Base-by-base conservation (phyloP, 2,329 filamentous ascomycete genomes). In the Sarocladium brachiariae region DNA sequence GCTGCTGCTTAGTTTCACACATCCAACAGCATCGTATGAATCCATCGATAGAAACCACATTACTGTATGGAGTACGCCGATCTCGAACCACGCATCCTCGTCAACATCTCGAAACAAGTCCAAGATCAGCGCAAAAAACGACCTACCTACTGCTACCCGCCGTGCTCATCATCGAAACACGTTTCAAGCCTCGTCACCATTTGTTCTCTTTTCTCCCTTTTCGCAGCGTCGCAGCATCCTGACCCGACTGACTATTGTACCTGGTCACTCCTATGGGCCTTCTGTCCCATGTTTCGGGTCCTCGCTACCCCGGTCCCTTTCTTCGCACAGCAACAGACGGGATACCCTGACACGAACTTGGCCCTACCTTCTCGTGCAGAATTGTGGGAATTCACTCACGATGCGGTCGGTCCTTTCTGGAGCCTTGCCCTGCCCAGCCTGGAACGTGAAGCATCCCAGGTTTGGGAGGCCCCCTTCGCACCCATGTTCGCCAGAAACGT, bases 21-120 rank as follows among this genome's bases (percentile, higher is more conserved):
- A n/a, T n/a, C n/a, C n/a, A n/a, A n/a, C n/a, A n/a, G n/a, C n/a
- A n/a, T n/a, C n/a, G n/a, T n/a, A n/a, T n/a, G n/a, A n/a, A n/a
- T n/a, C n/a, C n/a, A n/a, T n/a, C n/a, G n/a, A n/a, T n/a, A n/a
- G n/a, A n/a, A n/a, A n/a, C n/a, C n/a, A n/a, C n/a, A n/a, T n/a
- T n/a, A n/a, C n/a, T n/a, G n/a, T n/a, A n/a, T n/a, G n/a, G n/a
- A n/a, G n/a, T n/a, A n/a, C 43, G 23, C 30, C 21, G 23, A 45
- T 45, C 21, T 30, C 16, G 11, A 4, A 14, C 8, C 24, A 4
- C 21, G 6, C 43, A 21, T 47, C 43, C 25, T 47, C 43, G 43
- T 47, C 43, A 33, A 21, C 43, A 31, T 47, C 43, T 47, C 43
- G 43, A 47, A 47, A 47, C 43, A 47, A 33, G n/a, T 14, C 43